Evolutionary conservation across 1,139 yeast species (phyloP), one percentile per base, ranked within the genome.

Genomic region (Wickerhamomyces sp.): DNA sequence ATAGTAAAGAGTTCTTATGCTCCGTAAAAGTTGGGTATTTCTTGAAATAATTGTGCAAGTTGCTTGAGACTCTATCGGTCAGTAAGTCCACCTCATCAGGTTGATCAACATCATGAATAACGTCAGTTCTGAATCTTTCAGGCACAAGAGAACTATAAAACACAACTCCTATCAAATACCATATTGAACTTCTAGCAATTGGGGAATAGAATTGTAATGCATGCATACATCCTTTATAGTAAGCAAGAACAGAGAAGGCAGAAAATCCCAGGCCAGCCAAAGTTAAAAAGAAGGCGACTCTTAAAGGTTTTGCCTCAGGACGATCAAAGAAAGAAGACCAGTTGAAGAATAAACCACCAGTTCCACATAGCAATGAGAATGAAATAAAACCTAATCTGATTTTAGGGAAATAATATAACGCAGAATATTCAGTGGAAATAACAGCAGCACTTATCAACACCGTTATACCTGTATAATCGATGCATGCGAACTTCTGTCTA

Each of bases 381-480:
- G 67, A 35, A 58, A 88, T 74, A 60, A 82, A 61, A 45, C 55
- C 63, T 51, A 43, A 74, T 34, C 47, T 42, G 20, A 51, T 59
- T 27, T 62, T 57, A 4, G 86, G 81, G 51, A 78, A 74, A 48
- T 82, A 70, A 58, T 77, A 81, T 43, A 92, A 71, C 1, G 92
- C 75, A 28, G 88, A 76, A 59, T 86, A 89, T 60, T 90, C 96
- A 0, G 92, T 83, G 5, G 95, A 78, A 32, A 92, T 68, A 37
- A 92, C 84, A 1, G 96, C 86, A n/a, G 95, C 90, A 0, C 96
- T 84, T 50, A 92, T 90, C 46, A 92, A 68, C 12, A 89, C 74
- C 0, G 97, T 88, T 51, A 92, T 92, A 1, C 98, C 98, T 8
- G 96, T 84, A 60, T 92, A 92, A 64, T 92, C 98, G 35, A 90